These are phyloP conservation scores for Pythium phragmiticola DNA, from an alignment of 352 stramenopile genomes.

Conservation along the genomic window DNA sequence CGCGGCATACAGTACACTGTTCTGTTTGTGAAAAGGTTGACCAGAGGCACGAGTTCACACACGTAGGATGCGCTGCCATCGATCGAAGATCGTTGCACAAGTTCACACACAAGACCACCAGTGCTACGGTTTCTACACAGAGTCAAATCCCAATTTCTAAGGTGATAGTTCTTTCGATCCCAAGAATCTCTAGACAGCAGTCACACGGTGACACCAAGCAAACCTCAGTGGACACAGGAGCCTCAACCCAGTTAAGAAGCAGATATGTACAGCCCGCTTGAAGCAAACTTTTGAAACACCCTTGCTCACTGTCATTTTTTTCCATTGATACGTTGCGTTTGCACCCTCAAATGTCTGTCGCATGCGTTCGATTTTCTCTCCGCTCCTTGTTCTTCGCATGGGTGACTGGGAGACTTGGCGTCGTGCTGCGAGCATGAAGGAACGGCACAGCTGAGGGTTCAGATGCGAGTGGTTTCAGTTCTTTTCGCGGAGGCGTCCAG, in stretches of 20 bases:
- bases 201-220: too few relatives aligned
- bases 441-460: neutral
- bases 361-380: conserved; percentile 21
- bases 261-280: too few relatives aligned
- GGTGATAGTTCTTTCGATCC: too few relatives aligned
- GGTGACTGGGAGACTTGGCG: neutral
- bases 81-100: neutral
- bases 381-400: neutral
- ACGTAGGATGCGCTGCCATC: neutral
- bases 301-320: neutral
- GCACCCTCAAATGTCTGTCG: conserved; percentile 21
- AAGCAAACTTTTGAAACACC: too few relatives aligned
- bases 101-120: neutral
- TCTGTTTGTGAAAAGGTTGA: neutral
- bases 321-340: conserved; percentile 10
- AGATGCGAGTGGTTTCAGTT: neutral
- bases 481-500: neutral
- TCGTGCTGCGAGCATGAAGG: neutral
- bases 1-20: neutral
- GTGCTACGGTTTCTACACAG: too few relatives aligned
- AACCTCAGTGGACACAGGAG: too few relatives aligned
- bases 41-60: neutral
- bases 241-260: too few relatives aligned
- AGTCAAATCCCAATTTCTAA: too few relatives aligned
- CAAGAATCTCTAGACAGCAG: too few relatives aligned